A percentile compares a stretch with the other conserved stretches of the same genome.
Evolutionary conservation across 306 rosid genomes (phyloP).

Genomic region (Cucumis sativus): DNA sequence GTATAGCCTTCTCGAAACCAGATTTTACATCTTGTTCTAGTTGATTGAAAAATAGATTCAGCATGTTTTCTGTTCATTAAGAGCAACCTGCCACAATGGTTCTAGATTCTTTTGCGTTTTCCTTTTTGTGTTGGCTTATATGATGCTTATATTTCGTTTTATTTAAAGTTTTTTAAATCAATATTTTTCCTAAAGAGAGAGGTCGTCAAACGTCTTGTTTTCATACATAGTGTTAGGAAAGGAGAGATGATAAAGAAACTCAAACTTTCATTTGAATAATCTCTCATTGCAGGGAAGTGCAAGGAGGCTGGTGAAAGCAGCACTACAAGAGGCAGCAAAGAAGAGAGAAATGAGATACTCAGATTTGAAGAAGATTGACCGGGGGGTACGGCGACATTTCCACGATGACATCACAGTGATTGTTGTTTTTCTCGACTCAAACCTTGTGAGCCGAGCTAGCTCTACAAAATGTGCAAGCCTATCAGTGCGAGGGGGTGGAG

Average conservation of each 20-base stretch:
- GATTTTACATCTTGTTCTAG: background rate
- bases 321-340: constrained; percentile 54
- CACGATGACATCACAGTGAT: constrained; percentile 65
- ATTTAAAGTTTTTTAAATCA: background rate
- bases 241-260: background rate
- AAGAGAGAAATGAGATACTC: constrained; percentile 76
- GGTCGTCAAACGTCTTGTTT: background rate
- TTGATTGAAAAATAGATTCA: background rate
- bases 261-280: background rate
- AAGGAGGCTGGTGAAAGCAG: constrained; percentile 49
- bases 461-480: constrained; percentile 29
- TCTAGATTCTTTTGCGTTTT: background rate
- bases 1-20: background rate
- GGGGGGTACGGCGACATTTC: constrained; percentile 66
- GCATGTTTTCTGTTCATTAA: background rate
- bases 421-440: constrained; percentile 50
- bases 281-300: constrained; percentile 60
- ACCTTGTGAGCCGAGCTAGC: constrained; percentile 49
- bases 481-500: constrained; percentile 54
- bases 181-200: background rate
- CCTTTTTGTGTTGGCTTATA: background rate
- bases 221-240: background rate
- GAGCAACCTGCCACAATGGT: background rate
- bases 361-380: constrained; percentile 55
- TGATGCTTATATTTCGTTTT: background rate